A percentile compares a stretch with the other conserved stretches of the same genome.
Conservation (phyloP, 2,329 filamentous ascomycete genomes). For the Calonectria ilicicola region DNA sequence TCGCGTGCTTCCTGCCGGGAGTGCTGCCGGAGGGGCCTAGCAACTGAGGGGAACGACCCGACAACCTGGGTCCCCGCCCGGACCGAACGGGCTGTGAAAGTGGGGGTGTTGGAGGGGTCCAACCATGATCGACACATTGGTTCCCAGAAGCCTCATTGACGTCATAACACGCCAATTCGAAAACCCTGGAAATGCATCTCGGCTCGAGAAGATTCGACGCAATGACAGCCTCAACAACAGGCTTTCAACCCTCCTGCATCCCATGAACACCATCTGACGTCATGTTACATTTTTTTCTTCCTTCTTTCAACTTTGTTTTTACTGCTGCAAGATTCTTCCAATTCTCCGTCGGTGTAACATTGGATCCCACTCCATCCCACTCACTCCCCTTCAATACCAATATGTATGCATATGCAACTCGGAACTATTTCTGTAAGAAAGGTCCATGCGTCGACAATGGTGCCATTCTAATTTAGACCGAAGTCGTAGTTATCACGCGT, state of each 20-base stretch:
- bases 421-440: not conserved
- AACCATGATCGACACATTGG: constrained; percentile 21
- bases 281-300: not conserved
- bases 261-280: not conserved
- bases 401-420: not conserved
- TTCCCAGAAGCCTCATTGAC: constrained; percentile 39
- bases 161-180: constrained; percentile 26
- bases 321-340: not conserved
- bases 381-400: not conserved
- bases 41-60: constrained; percentile 2
- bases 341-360: not conserved
- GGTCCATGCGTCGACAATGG: not conserved
- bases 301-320: not conserved
- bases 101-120: constrained; percentile 12
- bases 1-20: not conserved
- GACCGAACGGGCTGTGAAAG: constrained; percentile 9
- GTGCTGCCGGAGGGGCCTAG: not conserved
- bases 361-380: not conserved
- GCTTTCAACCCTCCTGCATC: not conserved
- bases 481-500: not conserved
- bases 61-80: constrained; percentile 23
- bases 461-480: not conserved
- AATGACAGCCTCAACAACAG: not conserved
- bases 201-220: not conserved
- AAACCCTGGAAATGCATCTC: not conserved